phyloP scores from a whole-genome alignment of 176 grass and related monocot genomes.

The Phoenix dactylifera region DNA sequence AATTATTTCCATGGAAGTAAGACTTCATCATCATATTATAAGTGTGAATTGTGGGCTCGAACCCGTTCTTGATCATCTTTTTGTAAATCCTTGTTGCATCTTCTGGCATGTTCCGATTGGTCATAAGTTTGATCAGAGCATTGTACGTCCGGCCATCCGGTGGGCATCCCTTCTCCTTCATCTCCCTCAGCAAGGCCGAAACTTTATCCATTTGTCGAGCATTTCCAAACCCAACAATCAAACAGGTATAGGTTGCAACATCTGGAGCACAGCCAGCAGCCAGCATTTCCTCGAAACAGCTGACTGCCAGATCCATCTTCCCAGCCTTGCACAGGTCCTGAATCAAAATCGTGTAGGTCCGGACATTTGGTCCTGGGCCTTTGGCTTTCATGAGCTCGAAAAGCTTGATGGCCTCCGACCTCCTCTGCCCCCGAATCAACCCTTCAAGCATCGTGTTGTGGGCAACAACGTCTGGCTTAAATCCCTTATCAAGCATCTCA shows the following conservation, averaged over 20 bases:
- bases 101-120: constrained; percentile 55
- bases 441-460: constrained; percentile 92
- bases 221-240: constrained; percentile 88
- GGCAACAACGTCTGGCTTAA: constrained; percentile 52
- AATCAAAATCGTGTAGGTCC: constrained; percentile 80
- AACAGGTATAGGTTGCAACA: constrained; percentile 59
- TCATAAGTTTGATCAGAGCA: constrained; percentile 82
- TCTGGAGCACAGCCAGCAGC: constrained; percentile 32
- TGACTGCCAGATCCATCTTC: constrained; percentile 73
- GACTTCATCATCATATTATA: constrained; percentile 99
- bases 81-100: constrained; percentile 68
- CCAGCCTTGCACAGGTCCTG: constrained; percentile 56
- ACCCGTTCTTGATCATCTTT: constrained; percentile 79
- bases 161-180: constrained; percentile 45
- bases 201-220: constrained; percentile 68
- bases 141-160: constrained; percentile 65
- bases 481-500: constrained; percentile 67
- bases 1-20: constrained; percentile 61
- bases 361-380: constrained; percentile 56
- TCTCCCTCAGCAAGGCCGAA: constrained; percentile 46
- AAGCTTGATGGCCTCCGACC: constrained; percentile 65
- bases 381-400: constrained; percentile 92
- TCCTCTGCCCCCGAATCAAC: constrained; percentile 59
- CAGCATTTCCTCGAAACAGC: constrained; percentile 58
- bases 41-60: constrained; percentile 64